phyloP scores from a whole-genome alignment of 169 alveolate species.

The Cryptosporidium ryanae region DNA sequence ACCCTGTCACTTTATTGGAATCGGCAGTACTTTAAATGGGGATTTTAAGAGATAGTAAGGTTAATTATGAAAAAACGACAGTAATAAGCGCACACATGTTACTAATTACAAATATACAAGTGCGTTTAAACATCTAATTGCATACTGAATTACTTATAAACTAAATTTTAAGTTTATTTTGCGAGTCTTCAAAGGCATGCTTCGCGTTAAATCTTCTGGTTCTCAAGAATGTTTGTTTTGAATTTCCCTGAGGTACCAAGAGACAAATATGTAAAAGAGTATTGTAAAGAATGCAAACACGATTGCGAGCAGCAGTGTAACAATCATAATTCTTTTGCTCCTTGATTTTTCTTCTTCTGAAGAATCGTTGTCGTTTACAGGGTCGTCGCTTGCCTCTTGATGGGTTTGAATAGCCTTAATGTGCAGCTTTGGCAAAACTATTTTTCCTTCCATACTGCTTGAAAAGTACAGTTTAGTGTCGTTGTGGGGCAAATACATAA shows the following conservation, averaged over 20 bases:
- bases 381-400: slow-evolving; percentile 43
- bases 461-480: slow-evolving; percentile 34
- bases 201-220: too few species aligned
- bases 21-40: too few species aligned
- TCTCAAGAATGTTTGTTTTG: slow-evolving; percentile 42
- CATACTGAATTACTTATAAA: background rate
- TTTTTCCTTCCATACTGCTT: background rate
- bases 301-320: slow-evolving; percentile 9
- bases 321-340: slow-evolving; percentile 15
- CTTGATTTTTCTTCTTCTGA: slow-evolving; percentile 32
- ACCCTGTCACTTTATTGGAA: too few species aligned
- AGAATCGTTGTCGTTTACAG: slow-evolving; percentile 5
- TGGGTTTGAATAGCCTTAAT: slow-evolving; percentile 68
- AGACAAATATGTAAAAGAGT: slow-evolving; percentile 33
- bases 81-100: too few species aligned
- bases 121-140: background rate
- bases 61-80: too few species aligned
- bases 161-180: too few species aligned
- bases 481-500: slow-evolving; percentile 49
- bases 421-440: slow-evolving; percentile 51
- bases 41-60: too few species aligned
- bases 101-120: too few species aligned
- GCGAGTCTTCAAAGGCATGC: too few species aligned
- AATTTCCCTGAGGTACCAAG: slow-evolving; percentile 47
- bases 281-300: slow-evolving; percentile 20